Base-by-base conservation (phyloP, 2,329 filamentous ascomycete species). In the Claviceps sp. region DNA sequence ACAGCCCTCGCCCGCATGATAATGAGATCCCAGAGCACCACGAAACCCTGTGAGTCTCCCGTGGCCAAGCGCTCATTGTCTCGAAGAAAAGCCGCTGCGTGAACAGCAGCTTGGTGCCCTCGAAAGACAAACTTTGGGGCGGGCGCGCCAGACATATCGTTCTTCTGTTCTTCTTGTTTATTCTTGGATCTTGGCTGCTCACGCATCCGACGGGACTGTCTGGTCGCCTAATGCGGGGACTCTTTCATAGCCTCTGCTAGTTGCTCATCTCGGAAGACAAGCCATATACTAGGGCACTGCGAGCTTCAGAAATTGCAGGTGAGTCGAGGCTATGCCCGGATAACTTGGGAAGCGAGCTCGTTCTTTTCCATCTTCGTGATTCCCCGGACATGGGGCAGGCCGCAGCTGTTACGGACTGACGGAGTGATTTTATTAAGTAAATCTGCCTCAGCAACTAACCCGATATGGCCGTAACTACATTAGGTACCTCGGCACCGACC, bases 21-120 rank as follows among this genome's bases (percentile, higher is more conserved):
- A 26, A 83, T 77, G 40, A 95, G 71, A 63, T 87, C 84, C 93
- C 93, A 98, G 22, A 89, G 70, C 6, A 95, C 78, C 37, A 95
- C 74, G 76, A 85, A 96, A 53, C 93, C 93, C 43, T 95, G 86
- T 8, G 88, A 86, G 68, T 98, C 93, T 38, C 86, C 91, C 0
- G 88, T 93, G 13, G 88, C 72, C 5, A 98, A 80, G 37, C 87
- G 83, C 53, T 79, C 75, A 64, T 96, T 95, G 42, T 71, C 66
- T 50, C 79, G 76, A 58, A 88, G 73, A 63, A 97, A 91, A 50
- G 77, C 71, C 4, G 90, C 75, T 20, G 81, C 79, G 63, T 96
- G 89, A 47, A 96, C 82, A 57, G 88, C 82, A 0, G 85, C 77
- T 51, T 79, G 77, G 70, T 97, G 93, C 50, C 93, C 93, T 56